Percentiles rank a stretch among this genome's conserved stretches.
Conservation (phyloP, 352 stramenopile species). For the Thalassiosira mediterranea region DNA sequence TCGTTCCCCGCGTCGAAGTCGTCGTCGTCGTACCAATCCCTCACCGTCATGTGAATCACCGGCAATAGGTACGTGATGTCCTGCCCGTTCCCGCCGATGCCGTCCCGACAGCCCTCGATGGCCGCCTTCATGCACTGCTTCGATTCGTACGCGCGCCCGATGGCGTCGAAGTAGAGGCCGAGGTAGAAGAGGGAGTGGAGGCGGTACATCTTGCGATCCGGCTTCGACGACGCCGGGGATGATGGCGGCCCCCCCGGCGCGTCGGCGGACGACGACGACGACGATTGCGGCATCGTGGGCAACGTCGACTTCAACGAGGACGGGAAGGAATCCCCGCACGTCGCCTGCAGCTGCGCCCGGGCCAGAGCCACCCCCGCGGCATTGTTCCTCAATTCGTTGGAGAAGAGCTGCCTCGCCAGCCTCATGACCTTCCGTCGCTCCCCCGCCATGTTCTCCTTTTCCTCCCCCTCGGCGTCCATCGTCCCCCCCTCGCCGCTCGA, state of each 20-base stretch:
- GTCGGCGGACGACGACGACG: background rate
- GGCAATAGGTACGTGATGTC: conserved; percentile 76
- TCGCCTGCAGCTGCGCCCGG: conserved; percentile 63
- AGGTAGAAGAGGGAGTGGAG: conserved; percentile 78
- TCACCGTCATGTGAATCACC: conserved; percentile 74
- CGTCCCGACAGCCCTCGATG: conserved; percentile 48
- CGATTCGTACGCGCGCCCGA: conserved; percentile 58
- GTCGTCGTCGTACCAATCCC: conserved; percentile 84
- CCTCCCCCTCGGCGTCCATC: conserved; percentile 18
- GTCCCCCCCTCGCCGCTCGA: conserved; percentile 29
- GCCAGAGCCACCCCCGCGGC: conserved; percentile 43
- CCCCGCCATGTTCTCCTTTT: conserved; percentile 31
- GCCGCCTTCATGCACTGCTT: conserved; percentile 82
- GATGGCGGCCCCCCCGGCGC: background rate
- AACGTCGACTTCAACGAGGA: conserved; percentile 34
- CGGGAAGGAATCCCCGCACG: conserved; percentile 45
- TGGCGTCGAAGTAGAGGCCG: conserved; percentile 71
- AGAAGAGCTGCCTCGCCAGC: conserved; percentile 71
- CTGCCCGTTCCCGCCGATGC: conserved; percentile 61
- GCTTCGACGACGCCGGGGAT: background rate
- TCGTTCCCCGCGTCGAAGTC: conserved; percentile 30
- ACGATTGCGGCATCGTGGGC: conserved; percentile 14
- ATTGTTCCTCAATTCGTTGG: conserved; percentile 50
- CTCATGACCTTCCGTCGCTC: conserved; percentile 60
- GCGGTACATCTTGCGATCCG: conserved; percentile 77